Percentiles rank a stretch among this genome's conserved stretches.
phyloP scores from a whole-genome alignment of 2,329 filamentous ascomycete species.

The Aaosphaeria arxii region DNA sequence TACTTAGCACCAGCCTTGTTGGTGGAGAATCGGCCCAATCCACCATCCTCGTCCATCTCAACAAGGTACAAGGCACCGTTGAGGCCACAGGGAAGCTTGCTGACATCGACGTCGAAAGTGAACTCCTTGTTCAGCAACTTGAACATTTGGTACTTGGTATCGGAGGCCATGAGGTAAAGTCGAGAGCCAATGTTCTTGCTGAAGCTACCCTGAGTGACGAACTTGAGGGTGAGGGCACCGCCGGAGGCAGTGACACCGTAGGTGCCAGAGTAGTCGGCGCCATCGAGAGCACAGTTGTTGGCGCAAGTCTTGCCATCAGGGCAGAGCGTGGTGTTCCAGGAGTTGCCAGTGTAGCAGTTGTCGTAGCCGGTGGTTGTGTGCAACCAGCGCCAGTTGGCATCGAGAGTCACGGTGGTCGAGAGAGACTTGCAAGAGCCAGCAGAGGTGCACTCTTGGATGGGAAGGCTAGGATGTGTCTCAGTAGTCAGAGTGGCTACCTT shows the following conservation, averaged over 20 bases:
- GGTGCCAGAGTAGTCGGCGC: slow-evolving; percentile 25
- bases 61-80: slow-evolving; percentile 53
- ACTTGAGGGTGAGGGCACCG: slow-evolving; percentile 49
- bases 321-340: slow-evolving; percentile 28
- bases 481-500: slow-evolving; percentile 31
- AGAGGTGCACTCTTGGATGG: slow-evolving; percentile 26
- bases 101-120: slow-evolving; percentile 41
- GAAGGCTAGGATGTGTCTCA: slow-evolving; percentile 34
- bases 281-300: slow-evolving; percentile 27
- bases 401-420: slow-evolving; percentile 29
- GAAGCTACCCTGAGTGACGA: slow-evolving; percentile 40
- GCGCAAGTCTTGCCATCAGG: slow-evolving; percentile 34
- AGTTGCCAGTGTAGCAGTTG: slow-evolving; percentile 40
- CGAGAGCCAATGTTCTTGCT: slow-evolving; percentile 20
- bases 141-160: slow-evolving; percentile 19
- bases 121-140: slow-evolving; percentile 25
- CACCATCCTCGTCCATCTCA: slow-evolving; percentile 59
- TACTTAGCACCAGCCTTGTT: slow-evolving; percentile 48
- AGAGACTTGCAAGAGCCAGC: slow-evolving; percentile 26
- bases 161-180: slow-evolving; percentile 23
- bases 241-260: slow-evolving; percentile 49
- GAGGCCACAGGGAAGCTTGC: slow-evolving; percentile 61
- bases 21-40: slow-evolving; percentile 39
- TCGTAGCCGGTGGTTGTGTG: slow-evolving; percentile 38
- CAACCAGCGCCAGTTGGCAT: slow-evolving; percentile 45